A percentile compares a stretch with the other conserved stretches of the same genome.
These are phyloP conservation scores for Colletotrichum plurivorum DNA, from an alignment of 2,329 filamentous ascomycete genomes.

Conservation along the genomic window DNA sequence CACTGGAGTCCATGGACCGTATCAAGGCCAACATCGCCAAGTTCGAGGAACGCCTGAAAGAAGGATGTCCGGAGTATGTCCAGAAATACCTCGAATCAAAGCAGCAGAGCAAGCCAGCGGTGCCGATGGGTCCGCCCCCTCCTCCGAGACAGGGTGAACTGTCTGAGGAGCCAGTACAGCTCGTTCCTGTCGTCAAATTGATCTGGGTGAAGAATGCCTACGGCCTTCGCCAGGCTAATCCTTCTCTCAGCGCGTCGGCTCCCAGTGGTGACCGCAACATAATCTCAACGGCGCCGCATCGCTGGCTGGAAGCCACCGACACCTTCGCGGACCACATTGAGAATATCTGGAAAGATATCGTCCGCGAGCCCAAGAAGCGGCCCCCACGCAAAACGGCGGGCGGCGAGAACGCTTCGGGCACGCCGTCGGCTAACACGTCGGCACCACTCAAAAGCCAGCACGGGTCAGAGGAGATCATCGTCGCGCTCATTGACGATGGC, in stretches of 20 bases:
- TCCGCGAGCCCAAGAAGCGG: not conserved
- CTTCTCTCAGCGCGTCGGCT: not conserved
- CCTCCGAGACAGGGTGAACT: not conserved
- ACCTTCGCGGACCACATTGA: slow-evolving; percentile 41
- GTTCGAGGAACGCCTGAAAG: slow-evolving; percentile 39
- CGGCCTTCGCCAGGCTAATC: not conserved
- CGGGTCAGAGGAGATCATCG: slow-evolving; percentile 42
- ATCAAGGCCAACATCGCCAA: slow-evolving; percentile 39
- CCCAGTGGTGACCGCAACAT: slow-evolving; percentile 18
- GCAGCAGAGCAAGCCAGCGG: not conserved
- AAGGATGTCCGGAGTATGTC: slow-evolving; percentile 30
- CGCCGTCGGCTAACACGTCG: slow-evolving; percentile 1
- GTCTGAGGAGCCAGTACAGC: not conserved
- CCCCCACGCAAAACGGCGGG: not conserved
- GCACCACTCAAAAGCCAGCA: not conserved
- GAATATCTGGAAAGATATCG: slow-evolving; percentile 30
- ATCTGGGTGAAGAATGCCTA: no score
- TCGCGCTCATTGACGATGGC: slow-evolving; percentile 58
- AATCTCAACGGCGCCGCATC: slow-evolving; percentile 17
- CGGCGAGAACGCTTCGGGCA: not conserved
- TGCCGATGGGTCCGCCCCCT: not conserved
- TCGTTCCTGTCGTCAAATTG: not conserved
- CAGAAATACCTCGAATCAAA: not conserved
- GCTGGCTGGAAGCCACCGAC: slow-evolving; percentile 43
- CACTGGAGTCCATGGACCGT: slow-evolving; percentile 39